A percentile compares a stretch with the other conserved stretches of the same genome.
These are phyloP conservation scores for Cadophora gregata DNA, from an alignment of 2,329 filamentous ascomycete species.

Conservation along the genomic window DNA sequence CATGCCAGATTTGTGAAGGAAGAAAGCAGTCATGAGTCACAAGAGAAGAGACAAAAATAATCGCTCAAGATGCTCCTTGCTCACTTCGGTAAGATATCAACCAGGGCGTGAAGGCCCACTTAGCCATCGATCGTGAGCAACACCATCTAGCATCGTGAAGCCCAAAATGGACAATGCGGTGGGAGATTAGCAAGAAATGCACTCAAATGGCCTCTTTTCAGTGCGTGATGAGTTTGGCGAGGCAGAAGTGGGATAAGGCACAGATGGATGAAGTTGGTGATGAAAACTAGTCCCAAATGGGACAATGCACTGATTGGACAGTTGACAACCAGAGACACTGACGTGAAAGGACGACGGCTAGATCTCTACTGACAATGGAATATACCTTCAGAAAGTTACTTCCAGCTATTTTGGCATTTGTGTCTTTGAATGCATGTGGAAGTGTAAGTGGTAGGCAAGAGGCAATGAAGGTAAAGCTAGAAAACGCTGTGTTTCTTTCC, in stretches of 20 bases:
- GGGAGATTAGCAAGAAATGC: neutral
- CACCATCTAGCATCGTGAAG: neutral
- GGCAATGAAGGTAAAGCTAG: neutral
- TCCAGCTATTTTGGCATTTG: too few species aligned
- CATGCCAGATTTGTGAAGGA: neutral
- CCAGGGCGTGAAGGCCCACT: neutral
- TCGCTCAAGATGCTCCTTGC: too few species aligned
- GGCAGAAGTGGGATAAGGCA: slow-evolving; percentile 3
- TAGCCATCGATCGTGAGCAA: neutral
- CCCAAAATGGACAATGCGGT: neutral
- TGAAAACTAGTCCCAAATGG: neutral
- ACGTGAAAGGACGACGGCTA: too few species aligned
- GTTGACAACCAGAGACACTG: too few species aligned
- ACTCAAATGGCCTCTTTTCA: neutral
- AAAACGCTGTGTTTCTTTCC: neutral
- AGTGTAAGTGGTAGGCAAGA: neutral
- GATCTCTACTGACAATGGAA: too few species aligned
- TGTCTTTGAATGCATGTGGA: too few species aligned
- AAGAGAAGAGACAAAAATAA: too few species aligned
- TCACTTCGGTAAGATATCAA: too few species aligned
- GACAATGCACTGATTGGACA: neutral
- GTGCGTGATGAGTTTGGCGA: neutral
- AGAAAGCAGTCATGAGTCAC: too few species aligned
- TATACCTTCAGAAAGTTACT: too few species aligned
- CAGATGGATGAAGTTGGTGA: neutral